Evolutionary conservation across 768 basidiomycete genomes (phyloP), one percentile per base, ranked within the genome.

Genomic region (Tricholoma furcatifolium): DNA sequence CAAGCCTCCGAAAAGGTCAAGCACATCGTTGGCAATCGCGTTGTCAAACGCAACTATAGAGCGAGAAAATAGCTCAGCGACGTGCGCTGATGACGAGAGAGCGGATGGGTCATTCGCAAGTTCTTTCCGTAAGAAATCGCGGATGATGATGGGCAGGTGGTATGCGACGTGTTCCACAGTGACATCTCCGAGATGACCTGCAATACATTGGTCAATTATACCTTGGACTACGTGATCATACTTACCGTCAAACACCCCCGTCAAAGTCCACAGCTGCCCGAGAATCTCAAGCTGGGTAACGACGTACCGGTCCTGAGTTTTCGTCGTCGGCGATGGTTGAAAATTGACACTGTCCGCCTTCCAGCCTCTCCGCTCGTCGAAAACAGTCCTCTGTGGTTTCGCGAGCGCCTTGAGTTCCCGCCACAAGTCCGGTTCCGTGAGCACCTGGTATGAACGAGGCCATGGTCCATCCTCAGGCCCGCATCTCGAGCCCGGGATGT

Each of bases 211-310:
- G 23, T 59, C 46, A 34, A 46, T 39, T 35, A 55, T 56, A 35
- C 47, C 43, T 41, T 24, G 43, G 47, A 55, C 48, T 32, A 32
- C 50, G 31, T 30, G 40, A 43, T 48, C 50, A 15, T 31, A 62
- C 82, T 55, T 60, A 81, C 85, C 85, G 65, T 87, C 85, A 60
- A 87, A 87, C 32, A 87, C 84, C 43, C 82, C 85, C 1, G 83
- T 84, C 56, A 87, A 74, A n/a, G 75, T 73, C 85, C 85, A 87
- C 44, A 70, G 66, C 27, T 72, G 76, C 12, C 81, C 85, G 44
- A 73, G 73, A 48, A 87, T 69, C 40, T 82, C 70, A 51, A 85
- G 71, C 60, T 77, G 75, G 7, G 78, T 79, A 50, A 84, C 75
- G 27, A 83, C 76, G 56, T 84, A 84, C 51, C 85, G 75, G 60